Evolutionary conservation across 2,329 filamentous ascomycete species (phyloP).

Genomic region (Sporothrix sp.): DNA sequence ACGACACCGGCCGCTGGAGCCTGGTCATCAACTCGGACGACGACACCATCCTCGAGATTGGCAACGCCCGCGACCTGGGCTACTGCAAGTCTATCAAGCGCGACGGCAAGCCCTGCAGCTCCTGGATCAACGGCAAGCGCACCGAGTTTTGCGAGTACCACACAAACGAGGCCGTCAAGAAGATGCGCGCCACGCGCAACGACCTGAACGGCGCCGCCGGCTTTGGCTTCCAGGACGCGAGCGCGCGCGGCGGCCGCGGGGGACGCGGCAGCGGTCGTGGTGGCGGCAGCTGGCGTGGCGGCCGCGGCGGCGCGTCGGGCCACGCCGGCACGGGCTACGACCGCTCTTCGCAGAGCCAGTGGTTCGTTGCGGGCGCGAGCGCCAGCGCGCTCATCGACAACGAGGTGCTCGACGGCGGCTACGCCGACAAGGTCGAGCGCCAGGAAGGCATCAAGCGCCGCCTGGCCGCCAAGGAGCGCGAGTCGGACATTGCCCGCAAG

Average conservation of each 20-base stretch:
- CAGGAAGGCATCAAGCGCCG: slow-evolving; percentile 57
- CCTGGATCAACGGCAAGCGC: slow-evolving; percentile 81
- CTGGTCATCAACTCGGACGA: slow-evolving; percentile 76
- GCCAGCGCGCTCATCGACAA: slow-evolving; percentile 50
- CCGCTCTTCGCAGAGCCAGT: slow-evolving; percentile 46
- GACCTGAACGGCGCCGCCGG: slow-evolving; percentile 67
- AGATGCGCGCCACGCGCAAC: slow-evolving; percentile 55
- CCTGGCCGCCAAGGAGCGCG: slow-evolving; percentile 58
- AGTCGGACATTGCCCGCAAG: slow-evolving; percentile 60
- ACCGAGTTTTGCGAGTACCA: slow-evolving; percentile 93
- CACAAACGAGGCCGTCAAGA: slow-evolving; percentile 69
- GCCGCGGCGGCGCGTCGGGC: slow-evolving; percentile 40
- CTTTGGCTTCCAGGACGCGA: slow-evolving; percentile 27
- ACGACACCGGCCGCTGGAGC: slow-evolving; percentile 75
- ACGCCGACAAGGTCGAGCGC: slow-evolving; percentile 49
- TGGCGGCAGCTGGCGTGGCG: slow-evolving; percentile 28
- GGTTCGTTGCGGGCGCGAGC: slow-evolving; percentile 38
- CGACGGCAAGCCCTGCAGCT: slow-evolving; percentile 68
- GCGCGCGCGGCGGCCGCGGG: neutral
- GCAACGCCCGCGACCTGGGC: slow-evolving; percentile 71
- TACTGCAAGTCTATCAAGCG: slow-evolving; percentile 80
- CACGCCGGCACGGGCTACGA: slow-evolving; percentile 37
- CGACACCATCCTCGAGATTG: slow-evolving; percentile 85
- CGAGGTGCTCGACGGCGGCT: slow-evolving; percentile 26
- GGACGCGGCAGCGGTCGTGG: slow-evolving; percentile 40